Evolutionary conservation across 2,329 filamentous ascomycete genomes (phyloP), one percentile per base, ranked within the genome.

Genomic region (Zasmidium cellare): DNA sequence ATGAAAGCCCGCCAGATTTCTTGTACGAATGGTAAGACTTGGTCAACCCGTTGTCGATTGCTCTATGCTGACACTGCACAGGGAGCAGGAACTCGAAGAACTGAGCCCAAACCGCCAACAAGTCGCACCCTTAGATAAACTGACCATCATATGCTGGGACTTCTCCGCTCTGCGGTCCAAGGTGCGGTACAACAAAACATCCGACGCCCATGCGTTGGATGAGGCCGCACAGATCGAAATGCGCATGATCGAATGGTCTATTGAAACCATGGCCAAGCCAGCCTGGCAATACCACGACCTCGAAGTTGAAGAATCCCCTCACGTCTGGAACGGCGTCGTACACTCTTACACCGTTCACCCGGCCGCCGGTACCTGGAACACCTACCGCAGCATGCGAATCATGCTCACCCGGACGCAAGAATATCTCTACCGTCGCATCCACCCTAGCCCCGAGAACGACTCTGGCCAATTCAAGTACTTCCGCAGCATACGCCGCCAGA

Each of bases 321-420:
- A 71, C 51, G 61, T 71, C 14, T 72, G 70, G 70, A 69, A 71
- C 45, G 67, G 66, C 35, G 51, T 64, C 14, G 64, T 70, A 6
- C 67, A 69, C 46, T 49, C 59, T 3, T 71, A 69, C 60, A 46
- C 41, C 3, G 55, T 58, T 6, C 55, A 57, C 11, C 63, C 63
- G 6, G 57, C 59, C 6, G 61, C 68, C 1, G 56, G 56, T 16
- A 59, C 67, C 2, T 72, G 68, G 67, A 67, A 69, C 48, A 68
- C 63, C 1, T 68, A 65, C 22, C 62, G 67, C 22, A 58, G 50
- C 35, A 64, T 71, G 20, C 63, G 69, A 2, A 72, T 72, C 51
- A 65, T 72, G 59, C 51, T 71, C 16, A 63, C 67, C 1, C 65
- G 69, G 2, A 65, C 66, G 1, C 70, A 70, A 58, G 68, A 71